A percentile compares a stretch with the other conserved stretches of the same genome.
Conservation (phyloP, 345 rosid genomes). For the Bruguiera gymnorhiza region DNA sequence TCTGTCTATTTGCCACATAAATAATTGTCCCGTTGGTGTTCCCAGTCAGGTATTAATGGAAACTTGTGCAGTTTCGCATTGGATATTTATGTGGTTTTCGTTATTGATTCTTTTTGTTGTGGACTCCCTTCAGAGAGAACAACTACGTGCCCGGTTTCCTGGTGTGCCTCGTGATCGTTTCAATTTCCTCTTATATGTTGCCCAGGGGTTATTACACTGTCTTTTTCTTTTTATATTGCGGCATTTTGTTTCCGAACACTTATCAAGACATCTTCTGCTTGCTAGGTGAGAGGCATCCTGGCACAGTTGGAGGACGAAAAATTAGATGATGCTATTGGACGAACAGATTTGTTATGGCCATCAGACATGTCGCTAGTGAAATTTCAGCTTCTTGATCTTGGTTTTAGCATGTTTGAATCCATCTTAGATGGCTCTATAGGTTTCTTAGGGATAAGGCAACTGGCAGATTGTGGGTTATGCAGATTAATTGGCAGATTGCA, state of each 20-base stretch:
- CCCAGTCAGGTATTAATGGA: slow-evolving; percentile 73
- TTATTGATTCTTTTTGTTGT: slow-evolving; percentile 13
- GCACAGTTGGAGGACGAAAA: slow-evolving; percentile 86
- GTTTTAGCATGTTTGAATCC: slow-evolving; percentile 39
- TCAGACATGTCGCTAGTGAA: slow-evolving; percentile 92
- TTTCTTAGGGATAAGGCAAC: not conserved
- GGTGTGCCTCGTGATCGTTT: slow-evolving; percentile 98
- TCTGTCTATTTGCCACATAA: slow-evolving; percentile 73
- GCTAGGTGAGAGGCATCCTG: slow-evolving; percentile 83
- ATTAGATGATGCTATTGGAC: slow-evolving; percentile 83
- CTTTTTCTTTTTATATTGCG: too few species aligned
- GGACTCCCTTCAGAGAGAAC: slow-evolving; percentile 63
- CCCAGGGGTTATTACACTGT: slow-evolving; percentile 64
- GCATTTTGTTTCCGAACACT: not conserved
- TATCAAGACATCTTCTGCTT: slow-evolving; percentile 6
- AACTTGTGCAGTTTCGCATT: slow-evolving; percentile 4
- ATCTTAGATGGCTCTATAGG: not conserved
- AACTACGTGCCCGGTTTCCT: slow-evolving; percentile 95
- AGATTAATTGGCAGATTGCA: too few species aligned
- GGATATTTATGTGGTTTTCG: slow-evolving; percentile 2
- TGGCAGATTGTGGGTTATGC: too few species aligned
- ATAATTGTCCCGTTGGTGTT: slow-evolving; percentile 99
- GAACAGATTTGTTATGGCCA: slow-evolving; percentile 65
- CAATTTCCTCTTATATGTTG: slow-evolving; percentile 85
- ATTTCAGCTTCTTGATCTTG: slow-evolving; percentile 93